phyloP scores from a whole-genome alignment of 2,329 filamentous ascomycete species.

The Lojkania enalia region DNA sequence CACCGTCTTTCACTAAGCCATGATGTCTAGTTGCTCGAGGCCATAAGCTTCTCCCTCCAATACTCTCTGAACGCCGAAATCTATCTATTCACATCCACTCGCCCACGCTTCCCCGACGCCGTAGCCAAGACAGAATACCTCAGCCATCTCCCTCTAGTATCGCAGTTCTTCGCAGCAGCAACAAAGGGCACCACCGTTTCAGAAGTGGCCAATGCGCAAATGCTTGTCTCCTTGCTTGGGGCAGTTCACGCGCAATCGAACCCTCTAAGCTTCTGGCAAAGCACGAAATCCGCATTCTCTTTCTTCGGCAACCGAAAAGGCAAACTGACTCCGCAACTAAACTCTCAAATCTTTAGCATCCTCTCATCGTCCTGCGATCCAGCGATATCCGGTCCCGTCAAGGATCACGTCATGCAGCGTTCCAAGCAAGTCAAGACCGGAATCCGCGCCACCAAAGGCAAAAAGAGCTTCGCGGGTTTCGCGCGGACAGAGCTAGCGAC shows the following conservation, averaged over 20 bases:
- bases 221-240: constrained; percentile 5
- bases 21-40: constrained; percentile 3
- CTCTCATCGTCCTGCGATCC: neutral
- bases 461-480: constrained; percentile 6
- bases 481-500: constrained; percentile 3
- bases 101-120: constrained; percentile 5
- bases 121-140: neutral
- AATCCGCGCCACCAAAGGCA: constrained; percentile 1
- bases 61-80: constrained; percentile 7
- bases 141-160: constrained; percentile 5
- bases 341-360: constrained; percentile 5
- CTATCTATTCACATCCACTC: constrained; percentile 7
- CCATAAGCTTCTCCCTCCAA: constrained; percentile 8
- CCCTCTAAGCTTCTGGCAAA: constrained; percentile 6
- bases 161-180: constrained; percentile 10
- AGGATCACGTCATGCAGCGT: constrained; percentile 9
- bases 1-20: neutral
- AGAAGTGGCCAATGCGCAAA: constrained; percentile 3
- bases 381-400: neutral
- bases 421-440: constrained; percentile 7
- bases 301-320: constrained; percentile 11
- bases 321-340: constrained; percentile 6
- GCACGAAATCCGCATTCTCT: constrained; percentile 6
- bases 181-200: neutral
- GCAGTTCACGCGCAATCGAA: constrained; percentile 6